Evolutionary conservation across 106 monocot genomes (phyloP).

Genomic region (Agapanthus africanus): DNA sequence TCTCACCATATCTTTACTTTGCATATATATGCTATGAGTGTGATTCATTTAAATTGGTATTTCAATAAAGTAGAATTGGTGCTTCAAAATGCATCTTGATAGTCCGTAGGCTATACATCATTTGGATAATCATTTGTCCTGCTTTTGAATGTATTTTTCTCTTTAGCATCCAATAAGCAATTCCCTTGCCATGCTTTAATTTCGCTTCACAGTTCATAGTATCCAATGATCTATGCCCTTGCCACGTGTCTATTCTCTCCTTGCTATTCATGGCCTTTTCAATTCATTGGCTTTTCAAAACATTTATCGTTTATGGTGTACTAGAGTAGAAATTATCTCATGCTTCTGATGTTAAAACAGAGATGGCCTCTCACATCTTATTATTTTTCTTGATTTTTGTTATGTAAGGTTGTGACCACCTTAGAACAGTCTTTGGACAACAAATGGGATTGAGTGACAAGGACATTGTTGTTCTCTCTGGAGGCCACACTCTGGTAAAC

Average conservation of each 20-base stretch:
- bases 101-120: no score
- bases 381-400: not conserved
- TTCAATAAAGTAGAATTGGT: no score
- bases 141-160: not conserved
- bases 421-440: constrained; percentile 66
- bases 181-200: not conserved
- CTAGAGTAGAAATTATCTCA: not conserved
- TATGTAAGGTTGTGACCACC: constrained; percentile 68
- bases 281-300: no score
- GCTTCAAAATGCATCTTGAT: no score
- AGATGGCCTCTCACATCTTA: not conserved
- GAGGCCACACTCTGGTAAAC: constrained; percentile 78
- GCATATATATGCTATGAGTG: no score
- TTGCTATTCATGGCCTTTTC: no score
- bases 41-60: no score
- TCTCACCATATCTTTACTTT: no score
- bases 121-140: not conserved
- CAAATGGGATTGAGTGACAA: constrained; percentile 82
- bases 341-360: not conserved
- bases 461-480: constrained; percentile 90
- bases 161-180: not conserved
- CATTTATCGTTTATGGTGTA: not conserved
- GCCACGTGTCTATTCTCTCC: no score
- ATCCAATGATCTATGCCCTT: no score
- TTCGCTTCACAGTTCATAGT: no score